phyloP scores from a whole-genome alignment of 441 rosid genomes.

The Geranium incanum region DNA sequence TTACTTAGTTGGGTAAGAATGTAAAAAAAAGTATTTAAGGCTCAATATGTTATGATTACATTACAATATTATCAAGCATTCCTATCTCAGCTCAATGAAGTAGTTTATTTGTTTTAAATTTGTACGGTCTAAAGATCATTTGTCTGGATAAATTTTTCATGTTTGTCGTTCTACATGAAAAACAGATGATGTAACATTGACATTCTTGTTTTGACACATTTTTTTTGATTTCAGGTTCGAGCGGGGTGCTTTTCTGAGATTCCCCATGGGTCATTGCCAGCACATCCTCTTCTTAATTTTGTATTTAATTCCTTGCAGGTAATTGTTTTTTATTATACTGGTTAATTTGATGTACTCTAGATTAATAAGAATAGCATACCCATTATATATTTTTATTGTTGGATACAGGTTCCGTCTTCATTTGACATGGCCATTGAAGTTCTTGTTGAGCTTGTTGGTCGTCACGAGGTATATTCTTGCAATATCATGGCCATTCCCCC shows the following conservation, averaged over 20 bases:
- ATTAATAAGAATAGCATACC: slow-evolving; percentile 5
- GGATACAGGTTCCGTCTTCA: slow-evolving; percentile 56
- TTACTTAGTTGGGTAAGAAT: slow-evolving; percentile 88
- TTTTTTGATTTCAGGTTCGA: slow-evolving; percentile 53
- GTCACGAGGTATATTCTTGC: slow-evolving; percentile 59
- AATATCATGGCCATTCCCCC: not conserved
- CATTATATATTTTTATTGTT: slow-evolving; percentile 19
- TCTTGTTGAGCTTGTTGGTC: slow-evolving; percentile 82
- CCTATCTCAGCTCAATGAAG: slow-evolving; percentile 4
- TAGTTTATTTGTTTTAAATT: not conserved
- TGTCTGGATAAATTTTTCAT: slow-evolving; percentile 6
- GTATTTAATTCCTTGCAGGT: slow-evolving; percentile 83
- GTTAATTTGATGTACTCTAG: slow-evolving; percentile 17
- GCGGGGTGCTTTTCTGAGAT: slow-evolving; percentile 93
- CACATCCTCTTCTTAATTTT: slow-evolving; percentile 81
- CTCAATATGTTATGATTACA: not conserved
- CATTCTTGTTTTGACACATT: slow-evolving; percentile 21
- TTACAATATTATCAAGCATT: not conserved
- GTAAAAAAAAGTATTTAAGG: slow-evolving; percentile 14
- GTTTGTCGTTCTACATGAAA: not conserved
- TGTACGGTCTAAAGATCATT: not conserved
- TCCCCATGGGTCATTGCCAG: slow-evolving; percentile 58
- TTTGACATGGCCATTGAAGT: slow-evolving; percentile 91
- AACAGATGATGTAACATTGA: not conserved
- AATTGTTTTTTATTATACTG: slow-evolving; percentile 6